Conservation (phyloP, 2,329 filamentous ascomycete genomes). For the Leptographium radiaticola region DNA sequence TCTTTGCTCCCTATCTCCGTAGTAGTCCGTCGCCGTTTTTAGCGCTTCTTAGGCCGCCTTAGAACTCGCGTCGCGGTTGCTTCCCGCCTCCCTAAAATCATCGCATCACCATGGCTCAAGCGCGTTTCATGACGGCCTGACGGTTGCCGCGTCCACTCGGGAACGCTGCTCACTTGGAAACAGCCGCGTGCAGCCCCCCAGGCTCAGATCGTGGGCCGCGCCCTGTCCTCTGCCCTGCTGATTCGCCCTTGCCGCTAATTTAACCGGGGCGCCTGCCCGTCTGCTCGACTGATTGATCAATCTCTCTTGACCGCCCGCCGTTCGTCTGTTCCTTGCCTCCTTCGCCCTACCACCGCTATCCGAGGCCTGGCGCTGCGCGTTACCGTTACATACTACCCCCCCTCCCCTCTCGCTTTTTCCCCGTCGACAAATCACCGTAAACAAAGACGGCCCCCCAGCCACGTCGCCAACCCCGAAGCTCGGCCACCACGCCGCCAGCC, state of each 20-base stretch:
- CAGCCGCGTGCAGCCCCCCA: background rate
- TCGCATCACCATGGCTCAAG: background rate
- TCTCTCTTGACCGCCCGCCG: slow-evolving; percentile 6
- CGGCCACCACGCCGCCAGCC: no score
- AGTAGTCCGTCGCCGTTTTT: no score
- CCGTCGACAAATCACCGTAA: background rate
- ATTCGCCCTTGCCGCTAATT: background rate
- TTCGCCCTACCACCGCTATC: background rate
- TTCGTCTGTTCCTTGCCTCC: background rate
- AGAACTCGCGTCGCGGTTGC: no score
- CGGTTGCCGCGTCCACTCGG: background rate
- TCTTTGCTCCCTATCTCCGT: no score
- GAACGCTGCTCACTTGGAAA: background rate
- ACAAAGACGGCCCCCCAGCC: background rate
- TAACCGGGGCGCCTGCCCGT: background rate
- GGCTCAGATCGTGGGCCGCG: no score
- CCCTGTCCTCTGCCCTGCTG: background rate
- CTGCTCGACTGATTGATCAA: background rate
- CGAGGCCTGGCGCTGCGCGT: background rate
- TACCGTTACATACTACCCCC: background rate
- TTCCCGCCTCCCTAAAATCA: background rate
- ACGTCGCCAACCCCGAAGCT: background rate
- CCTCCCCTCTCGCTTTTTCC: background rate
- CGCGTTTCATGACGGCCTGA: background rate
- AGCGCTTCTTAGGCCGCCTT: no score